phyloP scores from a whole-genome alignment of 495 filamentous ascomycete species.

The Evansstolkia leycettana region DNA sequence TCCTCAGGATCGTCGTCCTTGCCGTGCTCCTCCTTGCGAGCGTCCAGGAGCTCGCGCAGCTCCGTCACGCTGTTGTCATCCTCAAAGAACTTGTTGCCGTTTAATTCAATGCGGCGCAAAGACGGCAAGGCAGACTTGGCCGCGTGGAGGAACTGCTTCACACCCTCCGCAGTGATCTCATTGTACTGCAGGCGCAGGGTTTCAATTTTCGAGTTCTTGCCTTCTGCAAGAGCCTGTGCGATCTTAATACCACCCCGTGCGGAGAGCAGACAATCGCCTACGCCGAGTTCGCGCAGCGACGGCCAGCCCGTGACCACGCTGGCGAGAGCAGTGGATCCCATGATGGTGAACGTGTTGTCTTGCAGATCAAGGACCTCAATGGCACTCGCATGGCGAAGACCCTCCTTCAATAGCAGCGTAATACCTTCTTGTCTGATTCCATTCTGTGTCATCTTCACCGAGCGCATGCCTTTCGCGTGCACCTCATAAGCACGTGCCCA shows the following conservation, averaged over 20 bases:
- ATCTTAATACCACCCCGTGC: conserved; percentile 67
- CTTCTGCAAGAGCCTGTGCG: conserved; percentile 57
- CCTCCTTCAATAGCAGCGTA: conserved; percentile 59
- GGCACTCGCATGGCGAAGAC: conserved; percentile 50
- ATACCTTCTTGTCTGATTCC: conserved; percentile 93
- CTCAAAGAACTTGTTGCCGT: conserved; percentile 89
- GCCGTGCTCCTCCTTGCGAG: conserved; percentile 45
- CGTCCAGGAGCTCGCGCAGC: conserved; percentile 37
- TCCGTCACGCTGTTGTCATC: conserved; percentile 55
- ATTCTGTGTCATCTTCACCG: conserved; percentile 96
- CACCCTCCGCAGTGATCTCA: conserved; percentile 66
- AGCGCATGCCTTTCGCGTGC: conserved; percentile 60
- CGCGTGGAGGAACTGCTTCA: conserved; percentile 56
- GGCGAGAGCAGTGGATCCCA: conserved; percentile 67
- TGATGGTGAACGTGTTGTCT: conserved; percentile 89
- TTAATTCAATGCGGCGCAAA: conserved; percentile 76
- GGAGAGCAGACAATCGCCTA: conserved; percentile 77
- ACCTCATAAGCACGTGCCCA: conserved; percentile 81
- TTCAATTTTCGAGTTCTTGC: conserved; percentile 64
- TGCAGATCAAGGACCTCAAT: conserved; percentile 78
- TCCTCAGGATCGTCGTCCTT: conserved; percentile 40
- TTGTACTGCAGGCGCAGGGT: conserved; percentile 84
- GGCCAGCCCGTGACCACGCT: conserved; percentile 63
- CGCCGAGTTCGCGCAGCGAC: conserved; percentile 67
- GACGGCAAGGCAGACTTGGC: conserved; percentile 51